Evolutionary conservation across 768 basidiomycete species (phyloP), one percentile per base, ranked within the genome.

Genomic region (Tylopilus sp.): DNA sequence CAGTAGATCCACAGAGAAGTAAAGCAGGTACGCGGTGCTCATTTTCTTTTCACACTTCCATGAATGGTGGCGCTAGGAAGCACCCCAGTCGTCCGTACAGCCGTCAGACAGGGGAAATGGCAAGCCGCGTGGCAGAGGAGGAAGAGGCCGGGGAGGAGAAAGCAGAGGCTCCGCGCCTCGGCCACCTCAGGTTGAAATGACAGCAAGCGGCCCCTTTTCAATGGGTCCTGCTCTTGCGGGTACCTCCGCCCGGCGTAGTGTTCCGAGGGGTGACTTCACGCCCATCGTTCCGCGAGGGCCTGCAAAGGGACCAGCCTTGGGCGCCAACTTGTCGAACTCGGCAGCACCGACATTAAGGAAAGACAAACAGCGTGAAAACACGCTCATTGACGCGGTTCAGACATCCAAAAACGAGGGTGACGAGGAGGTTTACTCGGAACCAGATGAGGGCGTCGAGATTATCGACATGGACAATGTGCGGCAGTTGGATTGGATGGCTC

Each of bases 401-500:
- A 44, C 57, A 55, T 59, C 21, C 65, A 77, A 65, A 48, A 42
- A 12, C 2, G 73, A 72, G 42, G 75, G 79, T 17, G 81, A 86
- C 17, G 82, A 73, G 6, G 90, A 91, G 52, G 75, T 76, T 18
- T 91, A 92, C 68, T 93, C 91, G 17, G 91, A 93, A 53, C 87
- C 88, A 12, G 91, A 92, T 59, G 88, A 91, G 48, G 90, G 88
- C 11, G 86, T 91, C 22, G 88, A 91, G 70, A 90, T 92, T 47
- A 74, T 93, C 36, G 91, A 93, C 61, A 86, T 93, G 80, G 82
- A 85, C 26, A 77, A 85, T 51, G 82, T 93, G 26, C 71, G 78
- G 45, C 73, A 82, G 54, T 81, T 93, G 82, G 91, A 93, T 66
- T 91, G 85, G 82, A 90, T 90, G 85, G 91, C 91, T 8, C 91